These are phyloP conservation scores for Acanthamoeba lugdunensis DNA, from an alignment of 208 protist genomes.

Conservation along the genomic window DNA sequence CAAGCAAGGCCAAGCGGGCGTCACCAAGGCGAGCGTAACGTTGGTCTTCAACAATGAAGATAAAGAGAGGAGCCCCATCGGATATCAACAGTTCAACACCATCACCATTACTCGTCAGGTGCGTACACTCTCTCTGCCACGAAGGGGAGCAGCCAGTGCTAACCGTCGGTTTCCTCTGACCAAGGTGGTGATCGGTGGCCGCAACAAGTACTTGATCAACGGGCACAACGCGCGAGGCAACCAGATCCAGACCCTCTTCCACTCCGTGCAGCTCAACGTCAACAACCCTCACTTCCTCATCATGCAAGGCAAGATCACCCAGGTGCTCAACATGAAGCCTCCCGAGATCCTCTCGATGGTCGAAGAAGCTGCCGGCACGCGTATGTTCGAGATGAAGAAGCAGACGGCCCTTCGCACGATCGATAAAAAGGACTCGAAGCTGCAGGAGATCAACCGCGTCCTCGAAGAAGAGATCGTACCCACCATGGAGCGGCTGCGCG, in stretches of 20 bases:
- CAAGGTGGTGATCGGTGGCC: slow-evolving; percentile 86
- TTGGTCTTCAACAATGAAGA: slow-evolving; percentile 99
- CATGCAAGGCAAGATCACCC: slow-evolving; percentile 98
- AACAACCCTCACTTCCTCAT: slow-evolving; percentile 99
- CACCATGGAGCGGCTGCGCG: slow-evolving; percentile 89
- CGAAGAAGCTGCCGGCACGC: slow-evolving; percentile 99
- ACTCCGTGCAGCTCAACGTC: slow-evolving; percentile 99
- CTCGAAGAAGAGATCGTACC: slow-evolving; percentile 92
- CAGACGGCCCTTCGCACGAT: slow-evolving; percentile 95
- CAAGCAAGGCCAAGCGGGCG: slow-evolving; percentile 98
- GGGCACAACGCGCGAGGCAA: slow-evolving; percentile 95
- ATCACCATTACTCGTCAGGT: slow-evolving; percentile 97
- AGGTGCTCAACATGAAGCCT: slow-evolving; percentile 99
- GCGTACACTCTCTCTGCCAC: background rate
- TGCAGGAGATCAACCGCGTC: slow-evolving; percentile 96
- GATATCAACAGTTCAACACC: slow-evolving; percentile 96
- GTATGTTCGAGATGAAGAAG: slow-evolving; percentile 98
- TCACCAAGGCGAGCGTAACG: slow-evolving; percentile 98
- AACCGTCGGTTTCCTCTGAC: background rate
- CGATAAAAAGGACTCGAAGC: slow-evolving; percentile 97
- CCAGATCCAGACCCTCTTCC: slow-evolving; percentile 98
- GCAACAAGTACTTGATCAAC: slow-evolving; percentile 99
- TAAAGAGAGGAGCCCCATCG: slow-evolving; percentile 92
- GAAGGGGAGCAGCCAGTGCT: background rate
- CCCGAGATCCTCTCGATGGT: slow-evolving; percentile 97